phyloP scores from a whole-genome alignment of 2,329 filamentous ascomycete species.

The Claviceps sp. region DNA sequence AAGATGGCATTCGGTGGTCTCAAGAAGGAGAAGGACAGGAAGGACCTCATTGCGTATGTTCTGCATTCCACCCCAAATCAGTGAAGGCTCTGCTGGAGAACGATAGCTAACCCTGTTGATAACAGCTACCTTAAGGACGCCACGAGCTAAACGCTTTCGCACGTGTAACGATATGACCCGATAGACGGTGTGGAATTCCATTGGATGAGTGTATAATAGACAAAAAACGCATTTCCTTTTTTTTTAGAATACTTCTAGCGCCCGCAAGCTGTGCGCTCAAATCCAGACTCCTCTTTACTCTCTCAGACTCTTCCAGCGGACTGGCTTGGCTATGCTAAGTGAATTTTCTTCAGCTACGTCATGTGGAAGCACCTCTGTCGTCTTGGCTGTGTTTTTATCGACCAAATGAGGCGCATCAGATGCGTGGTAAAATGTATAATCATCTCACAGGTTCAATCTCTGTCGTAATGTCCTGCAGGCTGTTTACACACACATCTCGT shows the following conservation, averaged over 20 bases:
- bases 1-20: slow-evolving; percentile 99
- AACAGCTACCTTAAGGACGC: slow-evolving; percentile 53
- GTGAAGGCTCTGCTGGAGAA: neutral
- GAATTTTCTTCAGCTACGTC: too few relatives aligned
- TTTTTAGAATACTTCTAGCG: slow-evolving; percentile 17
- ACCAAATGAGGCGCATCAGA: too few relatives aligned
- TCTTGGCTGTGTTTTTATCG: too few relatives aligned
- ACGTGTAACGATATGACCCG: slow-evolving; percentile 22
- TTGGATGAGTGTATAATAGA: slow-evolving; percentile 26
- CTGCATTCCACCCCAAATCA: neutral
- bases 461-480: too few relatives aligned
- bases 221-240: neutral
- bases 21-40: slow-evolving; percentile 99
- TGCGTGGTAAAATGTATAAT: too few relatives aligned
- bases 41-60: slow-evolving; percentile 92
- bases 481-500: too few relatives aligned
- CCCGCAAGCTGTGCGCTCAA: slow-evolving; percentile 15
- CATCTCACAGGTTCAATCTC: too few relatives aligned
- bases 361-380: too few relatives aligned
- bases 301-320: too few relatives aligned
- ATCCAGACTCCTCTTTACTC: slow-evolving; percentile 19
- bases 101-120: slow-evolving; percentile 13
- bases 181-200: slow-evolving; percentile 21
- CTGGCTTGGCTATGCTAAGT: too few relatives aligned
- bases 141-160: slow-evolving; percentile 44